These are phyloP conservation scores for Mucor ambiguus DNA, from an alignment of 371 early-diverging fungal genomes.

Conservation along the genomic window DNA sequence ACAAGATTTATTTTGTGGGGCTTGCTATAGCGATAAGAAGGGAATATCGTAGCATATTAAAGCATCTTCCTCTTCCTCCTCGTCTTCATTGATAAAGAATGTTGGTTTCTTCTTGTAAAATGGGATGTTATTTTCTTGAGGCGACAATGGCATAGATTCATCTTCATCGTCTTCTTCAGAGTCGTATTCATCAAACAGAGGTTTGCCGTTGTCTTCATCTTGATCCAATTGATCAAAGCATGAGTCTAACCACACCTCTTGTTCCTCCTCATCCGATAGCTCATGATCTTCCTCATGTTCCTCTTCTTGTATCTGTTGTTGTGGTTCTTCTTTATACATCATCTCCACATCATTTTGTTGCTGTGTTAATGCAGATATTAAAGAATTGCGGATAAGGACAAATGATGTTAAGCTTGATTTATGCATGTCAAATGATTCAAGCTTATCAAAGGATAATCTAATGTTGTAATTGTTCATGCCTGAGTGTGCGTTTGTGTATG, in stretches of 20 bases:
- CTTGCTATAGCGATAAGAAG: conserved; percentile 8
- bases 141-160: conserved; percentile 22
- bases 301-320: conserved; percentile 2
- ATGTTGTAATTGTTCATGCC: conserved; percentile 17
- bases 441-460: conserved; percentile 26
- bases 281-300: conserved; percentile 12
- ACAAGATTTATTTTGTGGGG: neutral
- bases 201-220: neutral
- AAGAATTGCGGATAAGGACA: conserved; percentile 26
- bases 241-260: conserved; percentile 22
- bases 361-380: conserved; percentile 19
- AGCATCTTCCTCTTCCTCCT: conserved; percentile 20
- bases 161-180: conserved; percentile 25
- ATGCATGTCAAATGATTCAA: conserved; percentile 26
- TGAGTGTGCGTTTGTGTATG: neutral
- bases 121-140: conserved; percentile 9
- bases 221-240: conserved; percentile 23
- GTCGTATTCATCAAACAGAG: neutral
- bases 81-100: conserved; percentile 20
- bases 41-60: conserved; percentile 22
- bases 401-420: conserved; percentile 22
- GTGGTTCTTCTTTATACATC: conserved; percentile 7
- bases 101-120: conserved; percentile 10
- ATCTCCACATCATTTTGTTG: conserved; percentile 11
- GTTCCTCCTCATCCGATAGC: neutral